Conservation (phyloP, 2,329 filamentous ascomycete species). For the Neophaeococcomyces mojaviensis region DNA sequence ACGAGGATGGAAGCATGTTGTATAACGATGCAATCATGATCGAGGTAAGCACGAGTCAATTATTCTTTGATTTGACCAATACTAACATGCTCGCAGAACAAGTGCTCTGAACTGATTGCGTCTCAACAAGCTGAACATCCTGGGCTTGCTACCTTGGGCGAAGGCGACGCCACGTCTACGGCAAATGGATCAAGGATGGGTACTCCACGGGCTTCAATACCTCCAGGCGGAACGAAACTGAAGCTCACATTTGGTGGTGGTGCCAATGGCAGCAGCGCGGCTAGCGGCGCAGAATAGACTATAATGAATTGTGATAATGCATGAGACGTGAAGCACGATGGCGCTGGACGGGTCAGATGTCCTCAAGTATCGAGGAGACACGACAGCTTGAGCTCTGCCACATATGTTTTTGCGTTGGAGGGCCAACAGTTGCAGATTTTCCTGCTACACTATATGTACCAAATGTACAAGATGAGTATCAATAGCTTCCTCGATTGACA, state of each 20-base stretch:
- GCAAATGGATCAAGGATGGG: slow-evolving; percentile 40
- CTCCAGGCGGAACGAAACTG: slow-evolving; percentile 52
- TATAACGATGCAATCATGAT: slow-evolving; percentile 90
- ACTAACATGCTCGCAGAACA: slow-evolving; percentile 17
- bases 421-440: too few relatives aligned
- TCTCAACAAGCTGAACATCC: slow-evolving; percentile 28
- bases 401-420: too few relatives aligned
- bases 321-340: slow-evolving; percentile 4
- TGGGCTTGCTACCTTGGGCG: slow-evolving; percentile 46
- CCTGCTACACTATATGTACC: too few relatives aligned
- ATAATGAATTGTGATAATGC: slow-evolving; percentile 3
- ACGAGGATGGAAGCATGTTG: slow-evolving; percentile 87
- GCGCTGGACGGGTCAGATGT: too few relatives aligned
- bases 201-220: slow-evolving; percentile 56
- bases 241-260: slow-evolving; percentile 56
- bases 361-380: too few relatives aligned
- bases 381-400: too few relatives aligned
- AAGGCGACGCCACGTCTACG: slow-evolving; percentile 45
- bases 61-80: not conserved
- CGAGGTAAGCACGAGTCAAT: slow-evolving; percentile 60
- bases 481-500: too few relatives aligned
- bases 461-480: too few relatives aligned
- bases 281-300: slow-evolving; percentile 28
- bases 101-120: slow-evolving; percentile 23
- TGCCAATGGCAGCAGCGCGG: slow-evolving; percentile 29